Evolutionary conservation across 164 flowering plant species (phyloP).

Genomic region (Stephania japonica): DNA sequence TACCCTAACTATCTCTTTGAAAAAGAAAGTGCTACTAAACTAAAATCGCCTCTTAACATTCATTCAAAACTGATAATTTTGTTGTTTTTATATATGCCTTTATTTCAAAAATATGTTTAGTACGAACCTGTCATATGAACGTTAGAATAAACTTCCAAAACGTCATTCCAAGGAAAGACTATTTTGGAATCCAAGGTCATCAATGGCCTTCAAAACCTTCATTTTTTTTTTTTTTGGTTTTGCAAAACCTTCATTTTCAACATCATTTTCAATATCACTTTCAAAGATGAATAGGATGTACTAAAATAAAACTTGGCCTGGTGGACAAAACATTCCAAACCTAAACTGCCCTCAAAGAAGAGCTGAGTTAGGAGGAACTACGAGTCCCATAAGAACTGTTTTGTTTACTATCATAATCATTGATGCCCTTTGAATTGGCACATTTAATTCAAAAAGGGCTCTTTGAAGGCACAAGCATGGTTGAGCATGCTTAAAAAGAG

Average conservation of each 20-base stretch:
- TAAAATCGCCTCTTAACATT: no score
- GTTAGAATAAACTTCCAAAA: not conserved
- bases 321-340: not conserved
- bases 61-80: no score
- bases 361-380: not conserved
- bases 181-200: not conserved
- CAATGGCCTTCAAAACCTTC: not conserved
- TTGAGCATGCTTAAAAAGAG: not conserved
- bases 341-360: not conserved
- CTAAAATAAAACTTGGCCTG: not conserved
- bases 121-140: not conserved
- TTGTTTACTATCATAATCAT: not conserved
- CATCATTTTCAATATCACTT: not conserved
- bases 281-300: not conserved
- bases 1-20: not conserved
- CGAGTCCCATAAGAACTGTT: not conserved
- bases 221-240: no score
- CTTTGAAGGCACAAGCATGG: not conserved
- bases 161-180: not conserved
- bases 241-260: slow-evolving; percentile 1
- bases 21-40: no score
- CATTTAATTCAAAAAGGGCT: not conserved
- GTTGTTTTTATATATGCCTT: no score
- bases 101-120: no score
- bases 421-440: not conserved